Percentiles rank a stretch among this genome's conserved stretches.
phyloP scores from a whole-genome alignment of 2,329 filamentous ascomycete genomes.

The Triangularia setosa region DNA sequence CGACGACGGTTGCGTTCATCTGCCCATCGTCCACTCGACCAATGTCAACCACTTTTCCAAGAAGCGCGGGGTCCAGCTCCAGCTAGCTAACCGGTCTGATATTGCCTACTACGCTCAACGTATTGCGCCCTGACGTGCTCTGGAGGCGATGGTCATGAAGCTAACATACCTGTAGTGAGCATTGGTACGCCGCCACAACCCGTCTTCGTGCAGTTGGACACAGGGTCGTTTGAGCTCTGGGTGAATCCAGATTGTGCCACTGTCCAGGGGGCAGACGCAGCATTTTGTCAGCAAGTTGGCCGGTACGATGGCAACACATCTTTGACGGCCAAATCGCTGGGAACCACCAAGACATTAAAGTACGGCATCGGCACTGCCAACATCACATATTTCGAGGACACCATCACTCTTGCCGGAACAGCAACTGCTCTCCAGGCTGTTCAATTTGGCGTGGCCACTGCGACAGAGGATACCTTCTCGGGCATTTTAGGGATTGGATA shows the following conservation, averaged over 20 bases:
- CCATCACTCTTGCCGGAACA: slow-evolving; percentile 40
- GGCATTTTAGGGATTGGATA: slow-evolving; percentile 75
- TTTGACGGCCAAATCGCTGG: slow-evolving; percentile 34
- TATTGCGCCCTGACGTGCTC: slow-evolving; percentile 29
- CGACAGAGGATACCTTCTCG: slow-evolving; percentile 44
- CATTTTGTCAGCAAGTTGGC: slow-evolving; percentile 45
- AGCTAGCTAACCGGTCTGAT: slow-evolving; percentile 48
- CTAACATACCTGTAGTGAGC: slow-evolving; percentile 36
- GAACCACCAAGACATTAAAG: slow-evolving; percentile 38
- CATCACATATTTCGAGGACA: slow-evolving; percentile 48
- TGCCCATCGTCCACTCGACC: slow-evolving; percentile 43
- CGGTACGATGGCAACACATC: slow-evolving; percentile 42
- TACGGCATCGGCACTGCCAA: slow-evolving; percentile 52
- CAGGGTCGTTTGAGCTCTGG: slow-evolving; percentile 59
- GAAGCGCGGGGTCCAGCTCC: slow-evolving; percentile 41
- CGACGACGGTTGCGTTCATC: slow-evolving; percentile 34
- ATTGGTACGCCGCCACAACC: slow-evolving; percentile 53
- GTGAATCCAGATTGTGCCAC: slow-evolving; percentile 57
- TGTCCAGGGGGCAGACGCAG: slow-evolving; percentile 39
- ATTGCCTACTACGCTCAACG: slow-evolving; percentile 51
- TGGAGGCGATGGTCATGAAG: not conserved
- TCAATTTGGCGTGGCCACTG: slow-evolving; percentile 63
- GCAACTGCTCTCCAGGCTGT: slow-evolving; percentile 45
- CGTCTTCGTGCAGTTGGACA: slow-evolving; percentile 54
- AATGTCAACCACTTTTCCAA: slow-evolving; percentile 37